A percentile compares a stretch with the other conserved stretches of the same genome.
These are phyloP conservation scores for Lumnitzera littorea DNA, from an alignment of 345 rosid genomes.

Conservation along the genomic window DNA sequence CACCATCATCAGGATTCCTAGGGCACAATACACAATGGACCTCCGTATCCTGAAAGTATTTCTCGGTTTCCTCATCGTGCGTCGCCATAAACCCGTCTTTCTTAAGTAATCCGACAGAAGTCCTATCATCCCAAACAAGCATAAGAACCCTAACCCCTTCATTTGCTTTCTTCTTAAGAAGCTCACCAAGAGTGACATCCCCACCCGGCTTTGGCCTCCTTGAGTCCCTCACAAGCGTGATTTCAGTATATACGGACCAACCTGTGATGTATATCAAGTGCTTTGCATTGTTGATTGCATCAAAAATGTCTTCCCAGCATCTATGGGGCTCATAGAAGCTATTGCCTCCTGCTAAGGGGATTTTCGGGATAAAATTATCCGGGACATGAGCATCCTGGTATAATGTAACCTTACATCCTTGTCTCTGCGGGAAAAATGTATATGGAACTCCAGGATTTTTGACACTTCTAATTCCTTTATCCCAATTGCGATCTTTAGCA, in stretches of 20 bases:
- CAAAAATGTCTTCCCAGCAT: slow-evolving; percentile 96
- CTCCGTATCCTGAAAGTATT: slow-evolving; percentile 54
- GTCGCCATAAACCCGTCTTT: slow-evolving; percentile 96
- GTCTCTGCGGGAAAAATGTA: slow-evolving; percentile 80
- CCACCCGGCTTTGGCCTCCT: slow-evolving; percentile 97
- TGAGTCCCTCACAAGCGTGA: slow-evolving; percentile 72
- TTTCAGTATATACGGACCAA: slow-evolving; percentile 97
- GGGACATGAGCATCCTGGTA: slow-evolving; percentile 98
- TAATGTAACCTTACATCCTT: slow-evolving; percentile 77
- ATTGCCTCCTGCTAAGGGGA: slow-evolving; percentile 90
- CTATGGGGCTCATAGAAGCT: slow-evolving; percentile 64
- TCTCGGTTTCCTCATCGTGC: slow-evolving; percentile 89
- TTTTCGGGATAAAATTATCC: slow-evolving; percentile 65
- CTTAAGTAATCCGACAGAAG: slow-evolving; percentile 79
- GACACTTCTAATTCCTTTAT: slow-evolving; percentile 51
- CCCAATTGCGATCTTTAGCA: slow-evolving; percentile 60
- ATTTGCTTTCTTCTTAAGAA: slow-evolving; percentile 81
- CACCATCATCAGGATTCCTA: slow-evolving; percentile 95
- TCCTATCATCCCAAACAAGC: slow-evolving; percentile 98
- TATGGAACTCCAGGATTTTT: slow-evolving; percentile 93
- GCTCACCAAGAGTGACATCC: slow-evolving; percentile 67
- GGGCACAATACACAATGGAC: slow-evolving; percentile 92
- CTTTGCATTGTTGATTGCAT: slow-evolving; percentile 76
- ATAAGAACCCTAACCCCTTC: slow-evolving; percentile 90
- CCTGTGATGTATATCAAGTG: slow-evolving; percentile 94